phyloP scores from a whole-genome alignment of 1,284 basidiomycete species.

The Cryptococcus maquisensis region DNA sequence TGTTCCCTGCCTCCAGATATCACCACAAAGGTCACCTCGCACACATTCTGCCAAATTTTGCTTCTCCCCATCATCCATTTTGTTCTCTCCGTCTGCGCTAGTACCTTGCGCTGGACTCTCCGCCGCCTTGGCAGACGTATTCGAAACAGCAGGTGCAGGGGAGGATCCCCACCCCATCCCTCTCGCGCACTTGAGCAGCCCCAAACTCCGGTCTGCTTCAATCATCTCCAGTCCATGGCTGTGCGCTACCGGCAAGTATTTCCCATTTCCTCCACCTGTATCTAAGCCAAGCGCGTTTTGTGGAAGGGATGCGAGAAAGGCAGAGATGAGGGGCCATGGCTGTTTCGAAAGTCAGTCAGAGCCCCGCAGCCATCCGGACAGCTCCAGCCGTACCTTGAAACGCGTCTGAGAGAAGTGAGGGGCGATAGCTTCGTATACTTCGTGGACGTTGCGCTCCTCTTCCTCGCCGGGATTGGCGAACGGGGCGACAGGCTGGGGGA shows the following conservation, averaged over 20 bases:
- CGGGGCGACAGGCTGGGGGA: conserved; percentile 19
- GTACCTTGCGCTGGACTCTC: background rate
- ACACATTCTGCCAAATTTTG: conserved; percentile 21
- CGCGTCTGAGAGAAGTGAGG: conserved; percentile 87
- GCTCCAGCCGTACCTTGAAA: conserved; percentile 66
- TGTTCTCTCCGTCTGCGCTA: background rate
- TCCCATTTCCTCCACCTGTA: conserved; percentile 95
- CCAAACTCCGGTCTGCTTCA: conserved; percentile 75
- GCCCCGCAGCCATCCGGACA: conserved; percentile 8
- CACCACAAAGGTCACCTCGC: conserved; percentile 62
- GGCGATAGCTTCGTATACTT: conserved; percentile 86
- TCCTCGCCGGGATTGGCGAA: conserved; percentile 14
- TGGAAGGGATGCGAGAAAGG: conserved; percentile 71
- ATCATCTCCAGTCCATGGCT: conserved; percentile 56
- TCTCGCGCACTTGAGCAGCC: conserved; percentile 70
- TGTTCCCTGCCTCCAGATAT: conserved; percentile 62
- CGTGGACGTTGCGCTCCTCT: conserved; percentile 58
- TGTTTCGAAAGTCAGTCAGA: background rate
- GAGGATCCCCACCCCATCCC: conserved; percentile 31
- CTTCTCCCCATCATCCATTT: conserved; percentile 14
- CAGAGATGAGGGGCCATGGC: conserved; percentile 89
- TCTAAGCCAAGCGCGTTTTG: conserved; percentile 83
- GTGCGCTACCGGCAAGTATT: conserved; percentile 69
- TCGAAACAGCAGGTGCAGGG: background rate
- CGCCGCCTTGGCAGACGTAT: background rate